Evolutionary conservation across 352 stramenopile species (phyloP).

Genomic region (Elongisporangium prolatum): DNA sequence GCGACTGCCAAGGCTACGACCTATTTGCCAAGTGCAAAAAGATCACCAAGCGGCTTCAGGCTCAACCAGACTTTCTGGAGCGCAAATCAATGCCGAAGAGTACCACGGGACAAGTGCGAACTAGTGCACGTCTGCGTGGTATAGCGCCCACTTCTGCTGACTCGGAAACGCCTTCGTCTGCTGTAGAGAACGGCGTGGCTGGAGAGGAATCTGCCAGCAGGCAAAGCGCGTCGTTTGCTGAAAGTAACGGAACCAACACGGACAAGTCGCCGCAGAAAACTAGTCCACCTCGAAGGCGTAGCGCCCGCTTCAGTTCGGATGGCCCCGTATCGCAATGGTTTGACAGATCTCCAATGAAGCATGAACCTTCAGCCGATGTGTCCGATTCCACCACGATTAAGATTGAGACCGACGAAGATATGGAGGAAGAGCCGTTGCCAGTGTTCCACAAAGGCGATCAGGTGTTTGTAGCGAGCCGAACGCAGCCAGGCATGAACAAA

Average conservation of each 20-base stretch:
- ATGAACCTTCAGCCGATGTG: too few relatives aligned
- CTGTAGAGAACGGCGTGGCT: too few relatives aligned
- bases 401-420: neutral
- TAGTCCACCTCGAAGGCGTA: too few relatives aligned
- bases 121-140: slow-evolving; percentile 35
- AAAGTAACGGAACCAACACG: too few relatives aligned
- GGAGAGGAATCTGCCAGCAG: too few relatives aligned
- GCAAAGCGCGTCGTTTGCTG: too few relatives aligned
- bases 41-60: slow-evolving; percentile 60
- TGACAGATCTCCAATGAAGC: too few relatives aligned
- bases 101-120: slow-evolving; percentile 14
- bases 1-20: slow-evolving; percentile 83
- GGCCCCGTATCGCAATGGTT: too few relatives aligned
- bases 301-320: too few relatives aligned
- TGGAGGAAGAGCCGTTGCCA: slow-evolving; percentile 7
- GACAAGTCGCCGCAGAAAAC: too few relatives aligned
- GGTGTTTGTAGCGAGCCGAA: slow-evolving; percentile 73
- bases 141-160: slow-evolving; percentile 2
- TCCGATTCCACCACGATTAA: neutral
- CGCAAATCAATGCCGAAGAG: slow-evolving; percentile 6
- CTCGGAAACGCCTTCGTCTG: too few relatives aligned
- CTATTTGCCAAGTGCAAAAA: slow-evolving; percentile 84
- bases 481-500: slow-evolving; percentile 77
- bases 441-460: slow-evolving; percentile 52
- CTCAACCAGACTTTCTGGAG: slow-evolving; percentile 22